These are phyloP conservation scores for Emmonsia crescens DNA, from an alignment of 2,329 filamentous ascomycete species.

Conservation along the genomic window DNA sequence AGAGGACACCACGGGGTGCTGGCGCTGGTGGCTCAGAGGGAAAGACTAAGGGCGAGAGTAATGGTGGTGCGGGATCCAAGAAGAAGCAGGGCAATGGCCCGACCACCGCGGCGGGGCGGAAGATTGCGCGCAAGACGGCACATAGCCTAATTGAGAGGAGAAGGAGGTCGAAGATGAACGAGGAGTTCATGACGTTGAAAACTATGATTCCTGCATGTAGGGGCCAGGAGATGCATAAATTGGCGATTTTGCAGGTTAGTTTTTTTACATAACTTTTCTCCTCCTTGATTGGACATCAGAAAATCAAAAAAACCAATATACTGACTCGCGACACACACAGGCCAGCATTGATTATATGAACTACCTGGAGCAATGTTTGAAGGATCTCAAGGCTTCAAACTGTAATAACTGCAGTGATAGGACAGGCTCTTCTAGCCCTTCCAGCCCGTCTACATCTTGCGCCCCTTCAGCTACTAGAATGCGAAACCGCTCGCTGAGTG, in stretches of 20 bases:
- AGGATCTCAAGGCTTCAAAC: conserved; percentile 57
- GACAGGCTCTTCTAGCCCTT: conserved; percentile 14
- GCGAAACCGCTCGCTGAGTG: conserved; percentile 7
- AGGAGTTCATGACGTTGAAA: conserved; percentile 89
- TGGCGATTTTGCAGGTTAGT: conserved; percentile 81
- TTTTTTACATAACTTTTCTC: background rate
- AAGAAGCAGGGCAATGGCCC: conserved; percentile 61
- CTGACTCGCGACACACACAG: conserved; percentile 35
- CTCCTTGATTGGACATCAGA: conserved; percentile 5
- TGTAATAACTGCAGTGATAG: conserved; percentile 1
- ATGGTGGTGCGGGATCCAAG: conserved; percentile 39
- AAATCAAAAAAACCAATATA: conserved; percentile 4
- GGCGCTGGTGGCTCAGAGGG: conserved; percentile 13
- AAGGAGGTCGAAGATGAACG: conserved; percentile 93
- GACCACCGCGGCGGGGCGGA: conserved; percentile 77
- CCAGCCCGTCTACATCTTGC: conserved; percentile 18
- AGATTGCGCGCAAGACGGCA: conserved; percentile 90
- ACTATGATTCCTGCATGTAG: conserved; percentile 90
- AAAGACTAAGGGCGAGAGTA: conserved; percentile 8
- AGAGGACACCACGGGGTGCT: conserved; percentile 16
- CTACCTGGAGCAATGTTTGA: conserved; percentile 82
- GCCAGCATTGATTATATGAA: conserved; percentile 93
- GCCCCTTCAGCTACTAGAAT: conserved; percentile 16
- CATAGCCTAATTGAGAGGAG: conserved; percentile 90
- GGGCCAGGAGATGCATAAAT: conserved; percentile 94